phyloP scores from a whole-genome alignment of 352 stramenopile genomes.

The Phytophthora meadii region DNA sequence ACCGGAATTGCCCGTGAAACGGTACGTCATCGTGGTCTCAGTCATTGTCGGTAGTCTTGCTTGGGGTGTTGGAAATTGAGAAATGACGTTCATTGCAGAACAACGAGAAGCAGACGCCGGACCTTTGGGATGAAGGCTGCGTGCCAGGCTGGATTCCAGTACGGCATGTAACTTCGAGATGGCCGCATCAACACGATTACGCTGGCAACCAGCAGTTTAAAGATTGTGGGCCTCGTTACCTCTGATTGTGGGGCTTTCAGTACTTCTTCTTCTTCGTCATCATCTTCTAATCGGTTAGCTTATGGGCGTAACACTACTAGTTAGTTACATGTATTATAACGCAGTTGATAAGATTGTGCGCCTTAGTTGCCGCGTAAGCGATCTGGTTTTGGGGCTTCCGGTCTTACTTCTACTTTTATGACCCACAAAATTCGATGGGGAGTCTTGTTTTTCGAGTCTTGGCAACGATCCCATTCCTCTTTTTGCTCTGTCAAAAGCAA shows the following conservation, averaged over 20 bases:
- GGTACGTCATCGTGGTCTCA: slow-evolving; percentile 50
- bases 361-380: background rate
- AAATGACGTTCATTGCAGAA: slow-evolving; percentile 44
- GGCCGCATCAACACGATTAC: too few relatives aligned
- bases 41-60: background rate
- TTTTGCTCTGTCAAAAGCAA: background rate
- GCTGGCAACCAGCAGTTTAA: too few relatives aligned
- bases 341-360: background rate
- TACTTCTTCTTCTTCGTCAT: too few relatives aligned
- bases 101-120: background rate
- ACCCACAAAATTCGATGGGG: too few relatives aligned
- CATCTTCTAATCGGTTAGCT: too few relatives aligned
- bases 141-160: too few relatives aligned
- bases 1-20: slow-evolving; percentile 51
- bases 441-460: background rate
- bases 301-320: too few relatives aligned
- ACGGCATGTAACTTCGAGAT: too few relatives aligned
- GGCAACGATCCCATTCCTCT: background rate
- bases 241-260: too few relatives aligned
- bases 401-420: too few relatives aligned
- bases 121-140: background rate
- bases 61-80: background rate
- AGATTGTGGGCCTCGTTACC: too few relatives aligned
- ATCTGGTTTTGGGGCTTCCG: background rate
- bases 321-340: too few relatives aligned